Percentiles rank a stretch among this genome's conserved stretches.
phyloP scores from a whole-genome alignment of 1,284 basidiomycete species.

The Wolfiporia cocos region DNA sequence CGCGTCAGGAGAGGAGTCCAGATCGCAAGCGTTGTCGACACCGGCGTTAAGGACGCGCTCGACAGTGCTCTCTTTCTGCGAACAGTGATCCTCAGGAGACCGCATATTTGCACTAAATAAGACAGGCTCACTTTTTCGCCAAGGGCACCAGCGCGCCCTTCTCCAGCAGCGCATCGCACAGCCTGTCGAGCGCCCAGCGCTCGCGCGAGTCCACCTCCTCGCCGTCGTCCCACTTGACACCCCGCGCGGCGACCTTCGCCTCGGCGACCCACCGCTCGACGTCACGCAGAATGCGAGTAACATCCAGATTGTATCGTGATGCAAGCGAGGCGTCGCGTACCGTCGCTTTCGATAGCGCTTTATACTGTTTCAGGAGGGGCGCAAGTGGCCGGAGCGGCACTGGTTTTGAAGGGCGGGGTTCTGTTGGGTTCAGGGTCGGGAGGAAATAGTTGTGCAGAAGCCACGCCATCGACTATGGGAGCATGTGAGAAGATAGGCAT shows the following conservation, averaged over 20 bases:
- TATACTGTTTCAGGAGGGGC: slow-evolving; percentile 67
- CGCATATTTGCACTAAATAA: neutral
- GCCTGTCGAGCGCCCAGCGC: slow-evolving; percentile 57
- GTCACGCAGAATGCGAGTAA: slow-evolving; percentile 45
- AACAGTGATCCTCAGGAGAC: slow-evolving; percentile 8
- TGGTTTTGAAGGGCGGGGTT: slow-evolving; percentile 18
- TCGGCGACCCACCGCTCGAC: slow-evolving; percentile 72
- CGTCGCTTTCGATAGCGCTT: slow-evolving; percentile 53
- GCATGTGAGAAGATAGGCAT: neutral
- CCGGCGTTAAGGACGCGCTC: slow-evolving; percentile 41
- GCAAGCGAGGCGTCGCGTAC: slow-evolving; percentile 58
- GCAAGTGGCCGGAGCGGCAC: slow-evolving; percentile 40
- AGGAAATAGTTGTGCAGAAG: slow-evolving; percentile 77
- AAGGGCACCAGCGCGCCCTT: slow-evolving; percentile 71
- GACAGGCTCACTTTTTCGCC: slow-evolving; percentile 63
- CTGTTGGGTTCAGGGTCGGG: slow-evolving; percentile 60
- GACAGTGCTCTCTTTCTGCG: slow-evolving; percentile 56
- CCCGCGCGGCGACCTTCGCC: slow-evolving; percentile 54
- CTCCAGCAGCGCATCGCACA: slow-evolving; percentile 58
- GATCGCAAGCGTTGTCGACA: slow-evolving; percentile 46
- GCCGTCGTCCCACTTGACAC: slow-evolving; percentile 35
- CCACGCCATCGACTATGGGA: slow-evolving; percentile 66
- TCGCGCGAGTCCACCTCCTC: slow-evolving; percentile 44
- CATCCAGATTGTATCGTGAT: slow-evolving; percentile 41
- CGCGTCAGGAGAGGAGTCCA: slow-evolving; percentile 71